A percentile compares a stretch with the other conserved stretches of the same genome.
Conservation (phyloP, 192 early-diverging fungal species). For the Linnemannia elongata region DNA sequence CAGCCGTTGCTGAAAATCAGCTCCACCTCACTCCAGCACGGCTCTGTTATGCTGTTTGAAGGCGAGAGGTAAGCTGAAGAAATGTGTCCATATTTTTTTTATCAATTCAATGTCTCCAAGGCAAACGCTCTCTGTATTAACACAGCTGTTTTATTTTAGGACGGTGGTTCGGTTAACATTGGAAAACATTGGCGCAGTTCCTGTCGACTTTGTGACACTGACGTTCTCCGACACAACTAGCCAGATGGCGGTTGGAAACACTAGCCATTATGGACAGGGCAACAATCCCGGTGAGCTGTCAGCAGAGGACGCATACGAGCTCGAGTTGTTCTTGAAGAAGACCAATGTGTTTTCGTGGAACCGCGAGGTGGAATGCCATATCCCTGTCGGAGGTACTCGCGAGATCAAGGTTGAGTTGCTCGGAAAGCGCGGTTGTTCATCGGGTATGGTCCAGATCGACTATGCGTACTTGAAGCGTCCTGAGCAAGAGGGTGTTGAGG, state of each 20-base stretch:
- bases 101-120: too few relatives aligned
- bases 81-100: too few relatives aligned
- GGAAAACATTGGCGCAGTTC: constrained; percentile 81
- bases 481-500: constrained; percentile 26
- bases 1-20: constrained; percentile 81
- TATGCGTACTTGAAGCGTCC: constrained; percentile 71
- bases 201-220: constrained; percentile 77
- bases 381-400: constrained; percentile 65
- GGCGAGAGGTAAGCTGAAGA: constrained; percentile 73
- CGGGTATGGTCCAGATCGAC: constrained; percentile 78
- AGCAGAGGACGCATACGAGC: constrained; percentile 81
- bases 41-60: constrained; percentile 86
- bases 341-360: constrained; percentile 70
- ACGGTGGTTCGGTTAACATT: constrained; percentile 72
- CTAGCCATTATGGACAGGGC: constrained; percentile 8
- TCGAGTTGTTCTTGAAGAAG: constrained; percentile 74
- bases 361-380: constrained; percentile 58
- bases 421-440: constrained; percentile 78
- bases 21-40: constrained; percentile 68
- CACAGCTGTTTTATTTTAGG: constrained; percentile 41
- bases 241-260: constrained; percentile 25
- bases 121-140: too few relatives aligned
- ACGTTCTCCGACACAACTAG: constrained; percentile 69
- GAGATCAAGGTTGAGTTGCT: constrained; percentile 75
- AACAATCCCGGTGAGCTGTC: constrained; percentile 63